phyloP scores from a whole-genome alignment of 805 yeast genomes.

The Nakazawaea ambrosiae region DNA sequence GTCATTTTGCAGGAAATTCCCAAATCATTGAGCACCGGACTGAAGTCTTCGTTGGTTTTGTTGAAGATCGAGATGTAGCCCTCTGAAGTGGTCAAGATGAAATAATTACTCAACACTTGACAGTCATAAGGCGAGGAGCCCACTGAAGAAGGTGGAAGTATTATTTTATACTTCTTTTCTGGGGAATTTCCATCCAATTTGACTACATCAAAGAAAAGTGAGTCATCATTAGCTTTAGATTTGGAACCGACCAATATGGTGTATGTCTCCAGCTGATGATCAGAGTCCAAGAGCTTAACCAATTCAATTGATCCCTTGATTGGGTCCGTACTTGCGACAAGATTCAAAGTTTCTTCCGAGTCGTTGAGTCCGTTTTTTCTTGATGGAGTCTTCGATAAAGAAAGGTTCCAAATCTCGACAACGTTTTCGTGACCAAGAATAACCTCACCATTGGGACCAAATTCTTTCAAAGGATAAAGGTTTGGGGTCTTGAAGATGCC shows the following conservation, averaged over 20 bases:
- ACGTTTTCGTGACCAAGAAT: constrained; percentile 20
- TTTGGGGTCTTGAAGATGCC: background rate
- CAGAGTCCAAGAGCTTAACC: background rate
- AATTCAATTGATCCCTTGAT: background rate
- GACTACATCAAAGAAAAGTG: background rate
- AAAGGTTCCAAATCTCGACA: constrained; percentile 34
- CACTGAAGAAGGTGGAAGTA: background rate
- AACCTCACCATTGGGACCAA: constrained; percentile 33
- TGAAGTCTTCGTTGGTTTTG: constrained; percentile 3
- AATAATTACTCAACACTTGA: constrained; percentile 14
- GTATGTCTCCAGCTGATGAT: background rate
- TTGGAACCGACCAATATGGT: background rate
- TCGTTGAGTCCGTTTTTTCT: constrained; percentile 9
- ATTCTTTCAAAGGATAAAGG: constrained; percentile 16
- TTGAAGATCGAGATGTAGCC: constrained; percentile 22
- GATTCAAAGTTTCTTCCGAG: background rate
- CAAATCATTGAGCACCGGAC: constrained; percentile 10
- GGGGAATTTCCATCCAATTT: background rate
- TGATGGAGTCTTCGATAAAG: constrained; percentile 29
- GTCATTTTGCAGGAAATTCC: constrained; percentile 14
- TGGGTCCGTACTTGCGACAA: background rate
- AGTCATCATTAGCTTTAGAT: background rate
- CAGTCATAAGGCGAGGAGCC: background rate
- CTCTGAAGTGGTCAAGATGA: constrained; percentile 21
- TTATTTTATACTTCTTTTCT: background rate